phyloP scores from a whole-genome alignment of 164 flowering plant genomes.

The Brasenia schreberi region DNA sequence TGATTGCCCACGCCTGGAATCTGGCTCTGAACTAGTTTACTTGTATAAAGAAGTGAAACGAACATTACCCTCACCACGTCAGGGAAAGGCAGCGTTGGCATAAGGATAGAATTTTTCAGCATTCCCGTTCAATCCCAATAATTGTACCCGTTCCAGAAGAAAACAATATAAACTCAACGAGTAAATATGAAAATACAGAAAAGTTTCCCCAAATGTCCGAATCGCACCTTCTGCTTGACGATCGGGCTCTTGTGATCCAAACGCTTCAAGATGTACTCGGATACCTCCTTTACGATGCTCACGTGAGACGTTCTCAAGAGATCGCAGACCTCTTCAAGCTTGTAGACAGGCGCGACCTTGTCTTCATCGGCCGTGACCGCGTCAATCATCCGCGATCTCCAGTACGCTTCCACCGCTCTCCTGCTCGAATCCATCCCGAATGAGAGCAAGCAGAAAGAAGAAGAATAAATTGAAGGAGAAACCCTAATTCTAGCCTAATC shows the following conservation, averaged over 20 bases:
- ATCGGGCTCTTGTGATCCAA: slow-evolving; percentile 84
- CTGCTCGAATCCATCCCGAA: slow-evolving; percentile 70
- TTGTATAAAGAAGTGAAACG: too few species aligned
- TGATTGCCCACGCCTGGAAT: too few species aligned
- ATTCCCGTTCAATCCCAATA: too few species aligned
- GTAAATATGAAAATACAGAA: too few species aligned
- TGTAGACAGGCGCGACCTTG: slow-evolving; percentile 87
- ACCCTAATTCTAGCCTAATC: not conserved
- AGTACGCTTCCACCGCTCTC: slow-evolving; percentile 92
- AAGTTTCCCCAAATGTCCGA: not conserved
- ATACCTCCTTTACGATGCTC: slow-evolving; percentile 75
- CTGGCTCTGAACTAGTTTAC: too few species aligned
- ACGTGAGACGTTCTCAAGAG: slow-evolving; percentile 69
- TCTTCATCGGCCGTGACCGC: slow-evolving; percentile 51
- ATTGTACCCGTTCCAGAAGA: too few species aligned
- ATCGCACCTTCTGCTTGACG: slow-evolving; percentile 79
- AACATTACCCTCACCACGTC: too few species aligned
- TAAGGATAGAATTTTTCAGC: too few species aligned
- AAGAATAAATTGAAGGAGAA: not conserved
- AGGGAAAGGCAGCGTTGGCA: too few species aligned
- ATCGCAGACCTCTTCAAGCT: slow-evolving; percentile 84
- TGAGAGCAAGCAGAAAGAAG: not conserved
- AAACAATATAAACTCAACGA: too few species aligned
- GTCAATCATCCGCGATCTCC: slow-evolving; percentile 78
- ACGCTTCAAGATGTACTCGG: slow-evolving; percentile 71